A percentile compares a stretch with the other conserved stretches of the same genome.
Evolutionary conservation across 495 filamentous ascomycete species (phyloP).

Genomic region (Hypoxylon trugodes): DNA sequence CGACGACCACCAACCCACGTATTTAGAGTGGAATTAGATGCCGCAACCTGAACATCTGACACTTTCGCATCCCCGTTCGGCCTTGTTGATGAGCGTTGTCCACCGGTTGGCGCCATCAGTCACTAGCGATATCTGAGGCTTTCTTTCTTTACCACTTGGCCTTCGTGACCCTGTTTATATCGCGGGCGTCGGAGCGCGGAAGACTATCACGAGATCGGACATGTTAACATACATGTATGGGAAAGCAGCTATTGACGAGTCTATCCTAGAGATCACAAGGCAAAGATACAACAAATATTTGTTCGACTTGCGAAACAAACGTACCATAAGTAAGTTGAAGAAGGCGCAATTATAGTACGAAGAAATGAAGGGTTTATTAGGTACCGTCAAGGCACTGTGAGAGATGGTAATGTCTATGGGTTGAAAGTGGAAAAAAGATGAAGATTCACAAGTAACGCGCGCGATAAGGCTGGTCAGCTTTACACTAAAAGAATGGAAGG

Average conservation of each 20-base stretch:
- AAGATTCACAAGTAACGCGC: slow-evolving; percentile 7
- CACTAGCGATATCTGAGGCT: slow-evolving; percentile 3
- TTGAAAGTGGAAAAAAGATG: no score
- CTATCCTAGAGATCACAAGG: slow-evolving; percentile 1
- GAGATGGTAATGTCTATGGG: no score
- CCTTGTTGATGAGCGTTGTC: slow-evolving; percentile 14
- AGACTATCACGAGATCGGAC: slow-evolving; percentile 14
- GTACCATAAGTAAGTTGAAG: slow-evolving; percentile 31
- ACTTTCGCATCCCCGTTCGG: slow-evolving; percentile 7
- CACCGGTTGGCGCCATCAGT: slow-evolving; percentile 37
- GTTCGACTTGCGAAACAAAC: slow-evolving; percentile 8
- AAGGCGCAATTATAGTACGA: not conserved
- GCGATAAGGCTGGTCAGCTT: slow-evolving; percentile 15
- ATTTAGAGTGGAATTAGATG: slow-evolving; percentile 74
- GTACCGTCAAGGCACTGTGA: no score
- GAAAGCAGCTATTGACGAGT: slow-evolving; percentile 2
- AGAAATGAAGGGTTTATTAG: not conserved
- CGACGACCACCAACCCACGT: slow-evolving; percentile 70
- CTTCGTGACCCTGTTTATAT: slow-evolving; percentile 27
- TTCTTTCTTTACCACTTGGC: slow-evolving; percentile 14
- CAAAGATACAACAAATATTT: not conserved
- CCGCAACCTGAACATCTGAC: slow-evolving; percentile 58
- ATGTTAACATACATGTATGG: slow-evolving; percentile 25
- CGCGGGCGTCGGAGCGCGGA: slow-evolving; percentile 15
- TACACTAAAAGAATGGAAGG: not conserved